phyloP scores from a whole-genome alignment of 331 rosid genomes.

The Cydonia oblonga region DNA sequence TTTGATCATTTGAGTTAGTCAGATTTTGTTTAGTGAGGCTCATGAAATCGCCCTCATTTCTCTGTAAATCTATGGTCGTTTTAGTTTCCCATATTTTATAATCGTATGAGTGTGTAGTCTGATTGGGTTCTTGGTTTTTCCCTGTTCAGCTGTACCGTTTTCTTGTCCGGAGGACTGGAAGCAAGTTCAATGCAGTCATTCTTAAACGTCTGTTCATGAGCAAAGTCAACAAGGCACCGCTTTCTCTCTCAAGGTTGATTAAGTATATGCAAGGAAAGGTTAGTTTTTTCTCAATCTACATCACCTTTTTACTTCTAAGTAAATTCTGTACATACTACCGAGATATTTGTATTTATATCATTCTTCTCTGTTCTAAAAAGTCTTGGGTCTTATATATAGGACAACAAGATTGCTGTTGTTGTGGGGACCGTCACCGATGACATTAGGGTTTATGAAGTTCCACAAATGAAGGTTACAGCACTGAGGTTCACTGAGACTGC shows the following conservation, averaged over 20 bases:
- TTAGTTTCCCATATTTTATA: not conserved
- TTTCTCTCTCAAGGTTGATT: slow-evolving; percentile 59
- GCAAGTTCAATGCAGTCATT: slow-evolving; percentile 65
- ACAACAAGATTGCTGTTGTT: slow-evolving; percentile 44
- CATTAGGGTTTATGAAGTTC: slow-evolving; percentile 63
- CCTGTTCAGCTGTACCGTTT: slow-evolving; percentile 54
- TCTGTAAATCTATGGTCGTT: not conserved
- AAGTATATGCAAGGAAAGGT: slow-evolving; percentile 50
- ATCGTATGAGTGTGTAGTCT: not conserved
- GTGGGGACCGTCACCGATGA: slow-evolving; percentile 74
- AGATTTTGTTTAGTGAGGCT: not conserved
- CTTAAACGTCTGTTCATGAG: slow-evolving; percentile 83
- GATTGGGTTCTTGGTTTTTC: slow-evolving; percentile 1
- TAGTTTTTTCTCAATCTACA: not conserved
- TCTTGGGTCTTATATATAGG: slow-evolving; percentile 17
- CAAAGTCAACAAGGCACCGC: slow-evolving; percentile 70
- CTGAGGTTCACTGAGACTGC: slow-evolving; percentile 73
- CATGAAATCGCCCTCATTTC: not conserved
- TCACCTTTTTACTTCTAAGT: not conserved
- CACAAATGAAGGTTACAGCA: slow-evolving; percentile 54
- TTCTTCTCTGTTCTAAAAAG: not conserved
- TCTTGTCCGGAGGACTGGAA: slow-evolving; percentile 61
- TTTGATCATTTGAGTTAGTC: not conserved
- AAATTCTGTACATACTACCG: not conserved
- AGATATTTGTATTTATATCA: not conserved